Conservation (phyloP, 2,329 filamentous ascomycete genomes). For the Penicillium brevicompactum region DNA sequence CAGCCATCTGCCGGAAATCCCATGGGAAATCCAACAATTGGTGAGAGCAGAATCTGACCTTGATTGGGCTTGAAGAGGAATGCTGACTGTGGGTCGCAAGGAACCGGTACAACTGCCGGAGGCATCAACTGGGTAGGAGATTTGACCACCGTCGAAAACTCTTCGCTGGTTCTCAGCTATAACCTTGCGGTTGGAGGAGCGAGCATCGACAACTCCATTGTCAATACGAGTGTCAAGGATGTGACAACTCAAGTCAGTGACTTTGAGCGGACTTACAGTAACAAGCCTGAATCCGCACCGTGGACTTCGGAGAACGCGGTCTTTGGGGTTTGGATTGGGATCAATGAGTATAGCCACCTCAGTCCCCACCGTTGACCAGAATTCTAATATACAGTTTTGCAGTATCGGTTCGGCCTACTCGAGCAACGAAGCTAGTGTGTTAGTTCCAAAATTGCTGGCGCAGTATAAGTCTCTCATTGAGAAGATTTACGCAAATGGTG, state of each 20-base stretch:
- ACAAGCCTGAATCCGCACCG: conserved; percentile 32
- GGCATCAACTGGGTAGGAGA: conserved; percentile 58
- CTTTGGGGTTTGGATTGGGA: conserved; percentile 39
- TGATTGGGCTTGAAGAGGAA: neutral
- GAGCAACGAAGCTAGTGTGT: conserved; percentile 26
- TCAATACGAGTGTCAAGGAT: conserved; percentile 55
- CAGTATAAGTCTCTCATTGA: conserved; percentile 48
- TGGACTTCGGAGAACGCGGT: conserved; percentile 30
- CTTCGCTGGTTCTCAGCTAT: conserved; percentile 52
- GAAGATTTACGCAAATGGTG: conserved; percentile 55
- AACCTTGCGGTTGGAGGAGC: conserved; percentile 60
- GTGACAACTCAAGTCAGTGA: conserved; percentile 52
- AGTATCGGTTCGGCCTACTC: conserved; percentile 35
- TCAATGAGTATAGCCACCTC: conserved; percentile 31
- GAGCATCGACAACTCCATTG: conserved; percentile 54
- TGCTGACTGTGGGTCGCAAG: conserved; percentile 25
- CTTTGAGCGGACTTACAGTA: conserved; percentile 44
- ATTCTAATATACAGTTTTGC: neutral
- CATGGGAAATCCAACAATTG: conserved; percentile 60
- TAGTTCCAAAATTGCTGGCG: conserved; percentile 44
- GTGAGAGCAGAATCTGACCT: conserved; percentile 10
- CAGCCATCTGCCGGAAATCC: conserved; percentile 59
- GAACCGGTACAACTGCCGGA: conserved; percentile 52
- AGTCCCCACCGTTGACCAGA: neutral
- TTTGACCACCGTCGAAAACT: conserved; percentile 52